phyloP scores from a whole-genome alignment of 225 moss, liverwort and hornwort species.

The Pleurozium schreberi region DNA sequence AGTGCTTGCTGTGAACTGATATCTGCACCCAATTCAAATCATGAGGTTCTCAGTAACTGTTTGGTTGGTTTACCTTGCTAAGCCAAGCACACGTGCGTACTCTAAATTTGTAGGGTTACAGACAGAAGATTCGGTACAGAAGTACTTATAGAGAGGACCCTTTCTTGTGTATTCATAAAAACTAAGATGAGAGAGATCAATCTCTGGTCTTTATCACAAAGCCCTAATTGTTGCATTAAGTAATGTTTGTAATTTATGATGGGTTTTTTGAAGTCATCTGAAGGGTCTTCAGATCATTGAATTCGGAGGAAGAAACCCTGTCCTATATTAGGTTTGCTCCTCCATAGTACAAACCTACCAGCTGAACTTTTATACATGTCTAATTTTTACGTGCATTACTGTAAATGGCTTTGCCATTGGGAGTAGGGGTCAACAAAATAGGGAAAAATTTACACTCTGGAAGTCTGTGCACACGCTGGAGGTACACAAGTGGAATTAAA shows the following conservation, averaged over 20 bases:
- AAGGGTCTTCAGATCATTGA: neutral
- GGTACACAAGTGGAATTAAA: neutral
- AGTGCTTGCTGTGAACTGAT: conserved; percentile 75
- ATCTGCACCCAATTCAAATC: conserved; percentile 40
- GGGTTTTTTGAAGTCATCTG: neutral
- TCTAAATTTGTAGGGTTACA: neutral
- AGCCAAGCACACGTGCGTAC: neutral
- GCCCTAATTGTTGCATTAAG: neutral
- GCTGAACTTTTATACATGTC: no score
- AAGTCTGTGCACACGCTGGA: neutral
- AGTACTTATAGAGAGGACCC: neutral
- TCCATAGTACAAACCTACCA: neutral
- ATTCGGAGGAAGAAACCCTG: neutral
- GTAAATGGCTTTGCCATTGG: no score
- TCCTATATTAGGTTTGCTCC: no score
- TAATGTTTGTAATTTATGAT: neutral
- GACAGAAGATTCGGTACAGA: neutral
- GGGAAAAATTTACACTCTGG: no score
- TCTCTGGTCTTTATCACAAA: neutral
- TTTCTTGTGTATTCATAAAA: neutral
- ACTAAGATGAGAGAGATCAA: neutral
- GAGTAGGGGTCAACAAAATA: neutral
- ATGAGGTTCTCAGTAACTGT: neutral
- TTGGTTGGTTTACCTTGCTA: neutral
- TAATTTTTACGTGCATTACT: neutral